Evolutionary conservation across 2,329 filamentous ascomycete genomes (phyloP).

Genomic region (Madurella mycetomatis): DNA sequence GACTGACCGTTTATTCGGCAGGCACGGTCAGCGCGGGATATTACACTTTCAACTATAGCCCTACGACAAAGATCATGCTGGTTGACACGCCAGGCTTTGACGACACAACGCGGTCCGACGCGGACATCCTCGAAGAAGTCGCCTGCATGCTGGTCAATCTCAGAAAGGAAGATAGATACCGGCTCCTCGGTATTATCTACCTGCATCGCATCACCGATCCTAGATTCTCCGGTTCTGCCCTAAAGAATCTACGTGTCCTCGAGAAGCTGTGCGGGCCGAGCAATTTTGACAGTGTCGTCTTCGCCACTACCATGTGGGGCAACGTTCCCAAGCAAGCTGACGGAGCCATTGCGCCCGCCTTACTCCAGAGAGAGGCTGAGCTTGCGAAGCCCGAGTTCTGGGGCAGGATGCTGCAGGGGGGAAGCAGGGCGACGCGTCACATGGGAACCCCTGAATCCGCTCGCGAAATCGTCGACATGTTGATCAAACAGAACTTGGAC

Average conservation of each 20-base stretch:
- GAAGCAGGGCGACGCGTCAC: neutral
- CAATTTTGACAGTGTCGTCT: neutral
- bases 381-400: neutral
- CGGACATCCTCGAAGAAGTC: neutral
- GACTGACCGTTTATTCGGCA: neutral
- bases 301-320: slow-evolving; percentile 6
- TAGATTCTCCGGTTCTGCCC: slow-evolving; percentile 1
- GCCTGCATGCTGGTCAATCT: neutral
- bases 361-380: neutral
- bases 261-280: neutral
- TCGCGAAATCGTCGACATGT: neutral
- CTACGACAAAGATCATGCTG: neutral
- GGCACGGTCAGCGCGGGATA: neutral
- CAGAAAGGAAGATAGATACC: neutral
- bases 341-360: too few species aligned
- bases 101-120: neutral
- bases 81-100: slow-evolving; percentile 1
- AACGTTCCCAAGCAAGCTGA: neutral
- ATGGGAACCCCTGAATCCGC: neutral
- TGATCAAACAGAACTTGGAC: neutral
- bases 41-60: neutral
- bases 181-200: neutral
- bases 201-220: slow-evolving; percentile 4
- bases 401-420: neutral
- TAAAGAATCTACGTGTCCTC: slow-evolving; percentile 1